Base-by-base conservation (phyloP, 345 rosid genomes). In the Conringia planisiliqua region DNA sequence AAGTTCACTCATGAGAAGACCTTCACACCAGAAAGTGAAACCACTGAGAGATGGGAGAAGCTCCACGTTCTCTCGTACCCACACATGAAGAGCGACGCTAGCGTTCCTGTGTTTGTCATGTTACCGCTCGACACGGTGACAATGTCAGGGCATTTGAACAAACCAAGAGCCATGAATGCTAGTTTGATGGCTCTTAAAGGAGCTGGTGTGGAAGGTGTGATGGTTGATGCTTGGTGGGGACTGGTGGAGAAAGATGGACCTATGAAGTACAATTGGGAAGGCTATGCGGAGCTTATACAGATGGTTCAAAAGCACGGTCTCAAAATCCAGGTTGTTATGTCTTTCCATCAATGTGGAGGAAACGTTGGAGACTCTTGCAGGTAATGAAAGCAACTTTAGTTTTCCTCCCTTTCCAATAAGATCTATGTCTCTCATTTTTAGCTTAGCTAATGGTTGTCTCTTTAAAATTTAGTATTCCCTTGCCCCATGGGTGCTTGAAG, bases 221-320 rank as follows among this genome's bases (percentile, higher is more conserved):
- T 95, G 99, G 97, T 91, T 59, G 99, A 95, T 81, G 93, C 86
- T 26, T 95, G 97, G 97, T 95, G 99, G 99, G 99, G 99, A 5
- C 50, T 95, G 80, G 97, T 90, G 1, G 99, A 95, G 87, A 95
- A 92, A 84, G 97, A 95, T 66, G 97, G 93, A 64, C 99, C 99
- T 24, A 68, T 87, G 64, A 86, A 84, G 70, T 92, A 95, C 75
- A 95, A 90, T 30, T 95, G 99, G 99, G 95, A 95, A 72, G 97
- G 97, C 46, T 95, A 95, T 69, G 93, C 87, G 3, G 96, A 89
- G 80, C 95, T 95, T 42, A 86, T 92, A 62, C 85, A 83, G 43
- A 92, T 90, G 97, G 99, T 92, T 47, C 84, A 88, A 61, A 88
- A 72, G 71, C 90, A 95, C 63, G 97, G 97, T 33, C 75, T 95